These are phyloP conservation scores for Aspergillus awamori DNA, from an alignment of 2,329 filamentous ascomycete genomes.

Conservation along the genomic window DNA sequence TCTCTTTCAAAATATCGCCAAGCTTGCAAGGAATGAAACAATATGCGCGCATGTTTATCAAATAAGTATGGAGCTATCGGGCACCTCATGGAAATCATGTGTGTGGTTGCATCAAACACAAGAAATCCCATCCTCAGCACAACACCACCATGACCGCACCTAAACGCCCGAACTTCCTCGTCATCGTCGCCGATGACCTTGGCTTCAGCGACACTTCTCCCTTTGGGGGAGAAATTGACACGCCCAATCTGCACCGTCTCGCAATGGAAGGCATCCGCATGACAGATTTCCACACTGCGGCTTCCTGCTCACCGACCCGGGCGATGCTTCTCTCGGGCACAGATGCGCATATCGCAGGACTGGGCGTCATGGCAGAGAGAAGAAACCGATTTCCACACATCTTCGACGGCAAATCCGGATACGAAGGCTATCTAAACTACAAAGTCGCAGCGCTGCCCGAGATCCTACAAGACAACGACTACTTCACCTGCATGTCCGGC, in stretches of 20 bases:
- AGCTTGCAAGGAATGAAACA: not conserved
- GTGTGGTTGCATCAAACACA: not conserved
- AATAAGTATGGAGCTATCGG: not conserved
- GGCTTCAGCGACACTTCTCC: slow-evolving; percentile 58
- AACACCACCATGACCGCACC: not conserved
- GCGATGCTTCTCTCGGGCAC: slow-evolving; percentile 42
- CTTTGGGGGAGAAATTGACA: slow-evolving; percentile 59
- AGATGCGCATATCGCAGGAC: slow-evolving; percentile 36
- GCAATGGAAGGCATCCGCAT: slow-evolving; percentile 51
- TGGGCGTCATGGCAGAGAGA: slow-evolving; percentile 35
- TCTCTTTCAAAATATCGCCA: not conserved
- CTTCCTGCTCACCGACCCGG: slow-evolving; percentile 56
- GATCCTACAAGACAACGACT: slow-evolving; percentile 37
- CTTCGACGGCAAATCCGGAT: slow-evolving; percentile 32
- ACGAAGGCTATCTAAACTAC: slow-evolving; percentile 42
- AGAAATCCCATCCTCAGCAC: not conserved
- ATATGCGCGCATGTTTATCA: not conserved
- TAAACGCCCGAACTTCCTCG: slow-evolving; percentile 31
- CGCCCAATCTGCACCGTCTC: slow-evolving; percentile 57
- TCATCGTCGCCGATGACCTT: slow-evolving; percentile 46
- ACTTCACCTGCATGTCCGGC: slow-evolving; percentile 40
- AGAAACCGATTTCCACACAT: slow-evolving; percentile 22
- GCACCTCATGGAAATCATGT: not conserved
- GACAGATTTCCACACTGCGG: slow-evolving; percentile 62
- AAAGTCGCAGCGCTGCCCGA: slow-evolving; percentile 40